Conservation (phyloP, 2,329 filamentous ascomycete species). For the Plectosphaerella plurivora region DNA sequence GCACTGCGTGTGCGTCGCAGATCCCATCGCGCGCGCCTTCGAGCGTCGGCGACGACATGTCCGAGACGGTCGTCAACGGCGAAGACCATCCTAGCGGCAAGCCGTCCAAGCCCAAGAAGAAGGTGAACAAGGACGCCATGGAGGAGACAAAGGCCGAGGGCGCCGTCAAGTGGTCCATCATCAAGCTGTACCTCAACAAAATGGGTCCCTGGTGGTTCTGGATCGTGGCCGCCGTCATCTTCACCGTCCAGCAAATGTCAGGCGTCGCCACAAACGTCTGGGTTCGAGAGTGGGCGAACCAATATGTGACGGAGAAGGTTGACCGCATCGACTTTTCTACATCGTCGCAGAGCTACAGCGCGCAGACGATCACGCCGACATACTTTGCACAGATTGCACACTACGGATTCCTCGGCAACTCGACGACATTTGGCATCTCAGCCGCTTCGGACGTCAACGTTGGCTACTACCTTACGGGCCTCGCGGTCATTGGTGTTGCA, state of each 20-base stretch:
- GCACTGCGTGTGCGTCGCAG: slow-evolving; percentile 65
- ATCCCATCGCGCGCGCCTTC: slow-evolving; percentile 76
- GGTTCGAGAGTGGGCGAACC: slow-evolving; percentile 94
- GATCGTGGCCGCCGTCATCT: slow-evolving; percentile 69
- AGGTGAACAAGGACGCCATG: slow-evolving; percentile 49
- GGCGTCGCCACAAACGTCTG: slow-evolving; percentile 88
- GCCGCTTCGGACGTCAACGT: slow-evolving; percentile 63
- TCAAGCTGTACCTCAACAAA: slow-evolving; percentile 76
- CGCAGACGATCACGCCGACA: slow-evolving; percentile 27
- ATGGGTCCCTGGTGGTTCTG: slow-evolving; percentile 99
- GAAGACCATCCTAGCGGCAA: slow-evolving; percentile 42
- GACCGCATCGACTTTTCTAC: slow-evolving; percentile 27
- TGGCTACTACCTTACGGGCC: slow-evolving; percentile 76
- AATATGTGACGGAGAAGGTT: slow-evolving; percentile 58
- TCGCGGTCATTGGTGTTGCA: slow-evolving; percentile 71
- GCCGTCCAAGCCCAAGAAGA: slow-evolving; percentile 40
- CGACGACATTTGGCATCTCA: slow-evolving; percentile 19
- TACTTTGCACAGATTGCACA: slow-evolving; percentile 35
- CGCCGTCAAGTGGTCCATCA: slow-evolving; percentile 81
- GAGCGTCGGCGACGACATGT: slow-evolving; percentile 61
- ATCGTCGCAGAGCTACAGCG: slow-evolving; percentile 28
- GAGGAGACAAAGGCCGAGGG: slow-evolving; percentile 79
- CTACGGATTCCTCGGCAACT: slow-evolving; percentile 29
- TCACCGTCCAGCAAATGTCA: slow-evolving; percentile 77
- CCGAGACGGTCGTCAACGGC: slow-evolving; percentile 50